These are phyloP conservation scores for Madurella fahalii DNA, from an alignment of 2,329 filamentous ascomycete species.

Conservation along the genomic window DNA sequence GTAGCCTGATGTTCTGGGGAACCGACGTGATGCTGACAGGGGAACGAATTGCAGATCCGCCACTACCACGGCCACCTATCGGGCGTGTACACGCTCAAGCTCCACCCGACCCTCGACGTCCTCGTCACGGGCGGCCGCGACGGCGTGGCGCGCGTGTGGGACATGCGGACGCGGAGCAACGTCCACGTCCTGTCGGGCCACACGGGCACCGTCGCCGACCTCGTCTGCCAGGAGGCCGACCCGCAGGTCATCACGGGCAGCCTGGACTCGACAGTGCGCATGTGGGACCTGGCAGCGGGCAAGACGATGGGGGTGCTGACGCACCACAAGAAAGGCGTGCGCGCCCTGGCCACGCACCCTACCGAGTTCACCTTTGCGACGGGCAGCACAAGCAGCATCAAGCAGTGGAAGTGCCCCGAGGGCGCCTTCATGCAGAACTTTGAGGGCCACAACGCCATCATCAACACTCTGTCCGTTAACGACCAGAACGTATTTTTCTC, in stretches of 20 bases:
- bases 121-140: conserved; percentile 93
- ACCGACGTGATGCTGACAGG: neutral
- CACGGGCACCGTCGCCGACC: conserved; percentile 81
- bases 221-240: conserved; percentile 93
- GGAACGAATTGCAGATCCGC: conserved; percentile 52
- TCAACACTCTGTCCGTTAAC: conserved; percentile 91
- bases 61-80: conserved; percentile 97
- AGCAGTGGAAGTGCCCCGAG: conserved; percentile 99
- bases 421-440: conserved; percentile 99
- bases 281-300: conserved; percentile 94
- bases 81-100: conserved; percentile 85
- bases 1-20: neutral
- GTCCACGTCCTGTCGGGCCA: conserved; percentile 91
- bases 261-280: conserved; percentile 81
- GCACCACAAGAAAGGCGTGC: conserved; percentile 97
- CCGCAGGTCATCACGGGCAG: conserved; percentile 94
- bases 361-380: conserved; percentile 94
- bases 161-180: conserved; percentile 95
- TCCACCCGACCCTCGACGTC: conserved; percentile 95
- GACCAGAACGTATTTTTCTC: conserved; percentile 94
- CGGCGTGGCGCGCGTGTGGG: conserved; percentile 93
- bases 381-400: conserved; percentile 88
- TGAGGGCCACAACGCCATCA: conserved; percentile 91
- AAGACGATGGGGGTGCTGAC: conserved; percentile 96
- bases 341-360: conserved; percentile 78